These are phyloP conservation scores for Crithidia bombi DNA, from an alignment of 208 protist genomes.

Conservation along the genomic window DNA sequence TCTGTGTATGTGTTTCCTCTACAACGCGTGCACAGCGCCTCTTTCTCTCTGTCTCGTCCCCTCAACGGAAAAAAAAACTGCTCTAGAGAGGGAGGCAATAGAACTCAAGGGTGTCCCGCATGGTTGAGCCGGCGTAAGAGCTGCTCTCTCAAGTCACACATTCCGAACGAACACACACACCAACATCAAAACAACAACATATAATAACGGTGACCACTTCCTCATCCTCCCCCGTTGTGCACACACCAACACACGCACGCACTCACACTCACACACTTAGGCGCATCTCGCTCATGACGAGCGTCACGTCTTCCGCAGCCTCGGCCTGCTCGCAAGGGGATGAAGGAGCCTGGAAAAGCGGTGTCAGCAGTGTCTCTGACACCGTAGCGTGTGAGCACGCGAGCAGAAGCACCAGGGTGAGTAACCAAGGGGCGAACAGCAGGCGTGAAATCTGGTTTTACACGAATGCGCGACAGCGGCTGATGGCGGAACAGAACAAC, in stretches of 20 bases:
- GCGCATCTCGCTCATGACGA: constrained; percentile 7
- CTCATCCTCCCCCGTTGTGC: too few species aligned
- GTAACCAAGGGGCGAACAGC: neutral
- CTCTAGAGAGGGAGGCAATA: too few species aligned
- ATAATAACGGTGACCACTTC: too few species aligned
- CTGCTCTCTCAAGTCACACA: neutral
- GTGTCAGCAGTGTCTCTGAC: neutral
- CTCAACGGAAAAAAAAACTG: too few species aligned
- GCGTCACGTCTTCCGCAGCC: constrained; percentile 9
- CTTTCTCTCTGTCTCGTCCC: too few species aligned
- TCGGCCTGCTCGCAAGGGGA: constrained; percentile 6
- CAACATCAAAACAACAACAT: neutral
- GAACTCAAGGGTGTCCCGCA: too few species aligned
- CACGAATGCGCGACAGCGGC: constrained; percentile 7
- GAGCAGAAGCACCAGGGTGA: neutral
- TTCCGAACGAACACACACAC: neutral
- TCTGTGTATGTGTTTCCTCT: too few species aligned
- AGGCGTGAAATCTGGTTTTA: constrained; percentile 10
- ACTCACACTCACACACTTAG: too few species aligned
- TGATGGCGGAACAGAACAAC: neutral
- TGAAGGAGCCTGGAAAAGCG: neutral
- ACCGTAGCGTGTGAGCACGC: neutral
- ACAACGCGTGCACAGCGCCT: too few species aligned
- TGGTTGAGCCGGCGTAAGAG: too few species aligned
- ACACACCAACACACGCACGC: neutral